These are phyloP conservation scores for Hericium erinaceus DNA, from an alignment of 768 basidiomycete genomes.

Conservation along the genomic window DNA sequence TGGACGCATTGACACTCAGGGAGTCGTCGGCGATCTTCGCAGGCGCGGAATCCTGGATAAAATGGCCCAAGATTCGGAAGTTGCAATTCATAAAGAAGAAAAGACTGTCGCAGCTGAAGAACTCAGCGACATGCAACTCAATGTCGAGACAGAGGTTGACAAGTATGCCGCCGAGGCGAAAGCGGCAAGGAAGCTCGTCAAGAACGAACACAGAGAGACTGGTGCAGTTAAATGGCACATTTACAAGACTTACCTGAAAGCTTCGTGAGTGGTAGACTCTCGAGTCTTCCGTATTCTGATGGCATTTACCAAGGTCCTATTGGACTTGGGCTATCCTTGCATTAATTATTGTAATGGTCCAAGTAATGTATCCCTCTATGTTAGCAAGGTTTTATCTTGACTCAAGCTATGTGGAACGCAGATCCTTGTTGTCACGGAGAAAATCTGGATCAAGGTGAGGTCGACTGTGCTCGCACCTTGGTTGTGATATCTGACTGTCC, in stretches of 20 bases:
- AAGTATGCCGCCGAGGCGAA: constrained; percentile 29
- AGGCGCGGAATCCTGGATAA: constrained; percentile 53
- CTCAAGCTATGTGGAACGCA: constrained; percentile 19
- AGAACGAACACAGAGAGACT: constrained; percentile 83
- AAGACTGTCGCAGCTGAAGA: constrained; percentile 13
- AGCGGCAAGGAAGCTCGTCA: constrained; percentile 63
- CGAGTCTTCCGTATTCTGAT: neutral
- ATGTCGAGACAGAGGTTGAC: constrained; percentile 17
- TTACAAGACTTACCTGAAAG: too few relatives aligned
- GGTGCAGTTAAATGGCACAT: too few relatives aligned
- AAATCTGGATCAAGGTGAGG: constrained; percentile 65
- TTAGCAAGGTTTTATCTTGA: too few relatives aligned
- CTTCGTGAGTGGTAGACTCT: constrained; percentile 40
- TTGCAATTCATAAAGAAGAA: constrained; percentile 38
- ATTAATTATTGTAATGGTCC: constrained; percentile 37
- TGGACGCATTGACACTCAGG: constrained; percentile 71
- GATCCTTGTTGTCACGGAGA: constrained; percentile 46
- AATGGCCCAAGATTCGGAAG: constrained; percentile 39
- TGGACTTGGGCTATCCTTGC: constrained; percentile 54
- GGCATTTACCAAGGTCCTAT: constrained; percentile 29
- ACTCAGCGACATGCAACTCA: constrained; percentile 20
- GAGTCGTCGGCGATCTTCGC: constrained; percentile 55
- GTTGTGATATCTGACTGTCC: neutral
- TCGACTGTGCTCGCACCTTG: too few relatives aligned
- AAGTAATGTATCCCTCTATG: constrained; percentile 10